A percentile compares a stretch with the other conserved stretches of the same genome.
These are phyloP conservation scores for Coffea eugenioides DNA, from an alignment of 257 asterid species.

Conservation along the genomic window DNA sequence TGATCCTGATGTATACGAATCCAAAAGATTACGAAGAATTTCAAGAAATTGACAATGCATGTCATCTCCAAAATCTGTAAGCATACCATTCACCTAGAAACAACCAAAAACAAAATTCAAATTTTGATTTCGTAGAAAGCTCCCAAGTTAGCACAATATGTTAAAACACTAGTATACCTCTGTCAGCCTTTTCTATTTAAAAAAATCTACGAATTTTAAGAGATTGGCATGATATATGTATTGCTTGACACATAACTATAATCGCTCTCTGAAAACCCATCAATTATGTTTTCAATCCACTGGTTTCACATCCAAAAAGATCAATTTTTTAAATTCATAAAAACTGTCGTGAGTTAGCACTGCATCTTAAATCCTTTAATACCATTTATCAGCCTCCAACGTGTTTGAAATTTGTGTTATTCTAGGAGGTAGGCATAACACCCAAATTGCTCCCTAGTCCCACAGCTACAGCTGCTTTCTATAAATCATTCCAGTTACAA, in stretches of 20 bases:
- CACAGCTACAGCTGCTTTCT: not conserved
- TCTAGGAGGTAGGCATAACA: not conserved
- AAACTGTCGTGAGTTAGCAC: not conserved
- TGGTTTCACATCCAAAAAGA: not conserved
- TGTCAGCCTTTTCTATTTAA: not conserved
- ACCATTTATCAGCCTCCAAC: not conserved
- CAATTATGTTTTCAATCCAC: not conserved
- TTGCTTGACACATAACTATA: not conserved
- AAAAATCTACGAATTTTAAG: not conserved
- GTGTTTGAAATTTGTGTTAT: not conserved
- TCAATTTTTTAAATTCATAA: not conserved
- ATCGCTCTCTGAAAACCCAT: not conserved
- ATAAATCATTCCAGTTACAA: not conserved
- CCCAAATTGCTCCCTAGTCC: not conserved
- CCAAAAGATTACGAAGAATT: conserved; percentile 92
- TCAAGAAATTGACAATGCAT: conserved; percentile 99
- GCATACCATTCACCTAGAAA: conserved; percentile 86
- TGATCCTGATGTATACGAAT: conserved; percentile 65
- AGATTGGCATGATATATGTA: not conserved
- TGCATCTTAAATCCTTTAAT: not conserved
- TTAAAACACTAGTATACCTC: not conserved
- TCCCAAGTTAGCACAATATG: not conserved
- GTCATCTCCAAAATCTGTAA: conserved; percentile 86
- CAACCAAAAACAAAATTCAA: not conserved
- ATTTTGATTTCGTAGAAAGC: not conserved